Evolutionary conservation across 352 stramenopile species (phyloP).

Genomic region (Pythium grandisporangium): DNA sequence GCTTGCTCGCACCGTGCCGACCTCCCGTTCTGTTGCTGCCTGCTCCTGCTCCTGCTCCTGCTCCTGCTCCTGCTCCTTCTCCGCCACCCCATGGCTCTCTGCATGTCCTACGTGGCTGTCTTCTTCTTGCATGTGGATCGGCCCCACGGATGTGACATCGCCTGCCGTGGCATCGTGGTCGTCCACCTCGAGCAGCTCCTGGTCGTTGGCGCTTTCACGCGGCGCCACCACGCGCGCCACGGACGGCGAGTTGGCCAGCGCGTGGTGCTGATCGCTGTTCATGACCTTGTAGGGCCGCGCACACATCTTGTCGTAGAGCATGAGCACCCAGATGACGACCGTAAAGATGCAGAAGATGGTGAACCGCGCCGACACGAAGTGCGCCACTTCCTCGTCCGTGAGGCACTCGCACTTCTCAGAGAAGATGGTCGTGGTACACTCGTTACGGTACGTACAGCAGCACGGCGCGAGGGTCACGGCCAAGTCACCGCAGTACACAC

Average conservation of each 20-base stretch:
- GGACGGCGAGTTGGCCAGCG: slow-evolving; percentile 46
- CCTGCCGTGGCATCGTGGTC: background rate
- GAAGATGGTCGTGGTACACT: slow-evolving; percentile 74
- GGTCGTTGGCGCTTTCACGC: slow-evolving; percentile 11
- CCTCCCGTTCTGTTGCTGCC: no score
- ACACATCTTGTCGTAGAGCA: slow-evolving; percentile 75
- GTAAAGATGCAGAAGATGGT: slow-evolving; percentile 65
- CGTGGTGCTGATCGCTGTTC: slow-evolving; percentile 60
- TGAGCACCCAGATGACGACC: slow-evolving; percentile 36
- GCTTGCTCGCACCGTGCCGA: no score
- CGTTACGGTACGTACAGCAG: slow-evolving; percentile 65
- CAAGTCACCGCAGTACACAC: slow-evolving; percentile 65
- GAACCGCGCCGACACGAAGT: slow-evolving; percentile 60
- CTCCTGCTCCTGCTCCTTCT: background rate
- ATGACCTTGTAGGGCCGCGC: slow-evolving; percentile 64
- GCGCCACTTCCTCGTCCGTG: slow-evolving; percentile 37
- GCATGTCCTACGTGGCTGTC: no score
- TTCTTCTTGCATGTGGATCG: no score
- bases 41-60: background rate
- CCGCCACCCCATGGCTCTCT: background rate
- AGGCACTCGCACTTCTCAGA: slow-evolving; percentile 62
- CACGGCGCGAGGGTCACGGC: slow-evolving; percentile 56
- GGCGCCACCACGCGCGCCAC: slow-evolving; percentile 14
- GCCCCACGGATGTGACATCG: no score
- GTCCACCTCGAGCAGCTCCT: slow-evolving; percentile 17